Base-by-base conservation (phyloP, 306 rosid species). In the Cicer chorassanicum region DNA sequence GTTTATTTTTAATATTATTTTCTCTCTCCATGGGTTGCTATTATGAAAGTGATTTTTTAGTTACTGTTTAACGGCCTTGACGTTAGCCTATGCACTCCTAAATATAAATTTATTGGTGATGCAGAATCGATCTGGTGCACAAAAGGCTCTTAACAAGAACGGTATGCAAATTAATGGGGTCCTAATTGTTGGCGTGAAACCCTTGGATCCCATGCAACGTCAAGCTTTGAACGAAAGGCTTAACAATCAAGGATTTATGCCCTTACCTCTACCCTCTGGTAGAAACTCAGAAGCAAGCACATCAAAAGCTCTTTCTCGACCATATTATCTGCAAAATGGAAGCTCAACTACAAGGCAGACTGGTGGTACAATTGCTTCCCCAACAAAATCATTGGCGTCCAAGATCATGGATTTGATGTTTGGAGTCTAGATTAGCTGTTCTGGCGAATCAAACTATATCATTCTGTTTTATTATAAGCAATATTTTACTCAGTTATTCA, bases 401-500 rank as follows among this genome's bases (percentile, higher is more conserved):
- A 92, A 90, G 87, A 45, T 95, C 72, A 85, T 95, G 91, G 99
- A 95, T 79, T 87, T 92, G 86, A 92, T 95, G 96, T 95, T 95
- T 74, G 99, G 98, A 24, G 91, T 95, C 68, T 94, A 91, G 88
- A 59, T 61, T 21, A 75, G 81, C 59, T 66, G 74, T 71, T 81
- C 78, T 42, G 45, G 70, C 14, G 55, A 70, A 73, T 50, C 76
- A 72, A 69, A 48, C 55, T 61, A 6, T 69, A 45, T 54, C 69
- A 16, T 64, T 68, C 24, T 53, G 73, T 66, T 59, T 36, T 81
- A 70, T 68, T 69, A 78, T 76, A 49, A 84, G 81, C 74, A 65
- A 75, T 12, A 61, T 59, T 77, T 40, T 54, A 82, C 65, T 21
- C 76, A 48, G 76, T 62, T 61, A 55, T 67, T 66, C 78, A 16